Base-by-base conservation (phyloP, 805 yeast genomes). In the Saccharomycopsis fermentans region DNA sequence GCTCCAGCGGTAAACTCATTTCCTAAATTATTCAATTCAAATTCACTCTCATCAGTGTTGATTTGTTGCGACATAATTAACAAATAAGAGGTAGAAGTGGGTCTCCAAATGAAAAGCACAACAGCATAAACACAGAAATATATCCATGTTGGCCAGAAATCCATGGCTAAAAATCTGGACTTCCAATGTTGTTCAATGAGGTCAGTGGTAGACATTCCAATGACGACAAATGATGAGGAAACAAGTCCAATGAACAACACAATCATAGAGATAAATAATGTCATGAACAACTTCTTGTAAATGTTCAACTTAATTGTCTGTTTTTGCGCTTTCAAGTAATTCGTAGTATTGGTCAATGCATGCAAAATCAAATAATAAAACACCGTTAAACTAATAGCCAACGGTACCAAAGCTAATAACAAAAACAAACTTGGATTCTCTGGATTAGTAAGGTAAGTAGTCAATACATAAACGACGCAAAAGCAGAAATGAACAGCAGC, bases 101-200 rank as follows among this genome's bases (percentile, higher is more conserved):
- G 99, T 71, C 99, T 85, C 99, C 99, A 94, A 63, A 94, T 81
- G 75, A 90, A 82, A 4, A 96, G 88, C 63, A 94, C 78, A 9
- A 90, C 81, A 66, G 86, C 80, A 70, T 94, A 91, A 40, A 91
- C 91, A 54, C 84, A 72, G 68, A 87, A 89, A 73, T 90, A 94
- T 14, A 90, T 85, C 54, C 90, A 79, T 54, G 96, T 84, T 43
- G 97, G 96, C 97, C 98, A 91, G 74, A 96, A 95, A 65, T 92
- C 97, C 52, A 86, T 79, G 57, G 90, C 72, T 66, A 94, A 90
- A 75, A 89, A 91, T 67, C 95, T 82, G 52, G 89, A 81, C 72
- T 91, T 88, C 99, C 99, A 94, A 69, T 88, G 86, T 64, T 82
- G 82, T 67, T 91, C 96, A 59, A 92, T 79, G 69, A 88, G 79